Evolutionary conservation across 1,284 basidiomycete species (phyloP).

Genomic region (Ganoderma leucocontextum): DNA sequence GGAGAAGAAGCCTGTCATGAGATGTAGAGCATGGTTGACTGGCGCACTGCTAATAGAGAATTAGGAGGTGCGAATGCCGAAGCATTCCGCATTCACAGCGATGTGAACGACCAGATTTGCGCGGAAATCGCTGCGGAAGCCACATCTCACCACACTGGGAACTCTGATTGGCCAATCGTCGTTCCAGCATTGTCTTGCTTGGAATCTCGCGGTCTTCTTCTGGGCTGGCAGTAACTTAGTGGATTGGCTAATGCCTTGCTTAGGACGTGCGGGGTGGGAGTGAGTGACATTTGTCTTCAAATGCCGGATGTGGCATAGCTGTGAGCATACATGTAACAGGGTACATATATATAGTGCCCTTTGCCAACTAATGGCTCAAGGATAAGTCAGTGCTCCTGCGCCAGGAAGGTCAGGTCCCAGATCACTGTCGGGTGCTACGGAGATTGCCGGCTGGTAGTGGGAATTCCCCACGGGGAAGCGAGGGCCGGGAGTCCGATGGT

Average conservation of each 20-base stretch:
- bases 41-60: slow-evolving; percentile 19
- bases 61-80: slow-evolving; percentile 26
- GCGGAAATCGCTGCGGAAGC: background rate
- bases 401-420: too few relatives aligned
- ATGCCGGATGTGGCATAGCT: too few relatives aligned
- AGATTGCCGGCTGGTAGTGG: background rate
- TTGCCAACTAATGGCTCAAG: too few relatives aligned
- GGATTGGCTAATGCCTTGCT: too few relatives aligned
- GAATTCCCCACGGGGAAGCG: slow-evolving; percentile 32
- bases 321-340: too few relatives aligned
- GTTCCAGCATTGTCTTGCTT: background rate
- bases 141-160: background rate
- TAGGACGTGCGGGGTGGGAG: too few relatives aligned
- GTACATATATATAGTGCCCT: too few relatives aligned
- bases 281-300: too few relatives aligned
- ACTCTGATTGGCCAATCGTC: background rate
- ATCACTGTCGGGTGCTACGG: background rate
- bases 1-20: slow-evolving; percentile 30
- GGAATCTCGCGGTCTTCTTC: too few relatives aligned
- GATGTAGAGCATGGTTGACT: slow-evolving; percentile 26
- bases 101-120: slow-evolving; percentile 17
- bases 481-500: background rate
- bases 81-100: slow-evolving; percentile 11
- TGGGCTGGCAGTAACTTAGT: too few relatives aligned
- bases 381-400: too few relatives aligned